Base-by-base conservation (phyloP, 352 stramenopile genomes). In the Thraustochytrium striatum region DNA sequence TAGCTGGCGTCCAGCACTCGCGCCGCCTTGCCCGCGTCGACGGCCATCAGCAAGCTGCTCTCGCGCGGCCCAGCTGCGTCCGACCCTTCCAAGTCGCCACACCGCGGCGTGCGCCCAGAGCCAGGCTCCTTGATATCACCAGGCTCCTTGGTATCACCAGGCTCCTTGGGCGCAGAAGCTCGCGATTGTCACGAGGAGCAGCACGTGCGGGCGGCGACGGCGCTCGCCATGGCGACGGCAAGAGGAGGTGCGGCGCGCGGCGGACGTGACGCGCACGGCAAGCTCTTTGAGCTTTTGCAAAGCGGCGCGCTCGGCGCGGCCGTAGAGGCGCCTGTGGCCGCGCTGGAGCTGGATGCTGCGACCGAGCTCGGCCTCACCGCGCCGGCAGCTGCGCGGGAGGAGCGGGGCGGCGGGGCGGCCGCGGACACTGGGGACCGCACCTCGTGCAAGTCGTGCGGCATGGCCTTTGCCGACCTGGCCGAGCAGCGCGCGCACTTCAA, bases 401-500 rank as follows among this genome's bases (percentile, higher is more conserved):
- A 70, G 38, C 7, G 8, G 5, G 59, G 58, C 59, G 33, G 5
- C 33, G 25, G 16, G 21, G 32, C 5, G 7, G 59, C n/a, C n/a
- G 33, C 38, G 8, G 7, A 47, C 38, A n/a, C 7, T 1, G 21
- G 59, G 7, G n/a, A 21, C 38, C 5, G 32, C 38, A 70, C 65
- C 35, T 62, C 58, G 57, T 80, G 70, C 58, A 75, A 30, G 11
- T 79, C 70, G 41, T 80, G 70, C 47, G 57, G 11, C 8, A 16
- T 80, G 36, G 3, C 30, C 1, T 80, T 80, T 25, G 57, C 79
- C 21, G 32, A 81, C 1, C 41, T 75, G 11, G 1, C 0, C 16
- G 33, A 44, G 41, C 70, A 80, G 58, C n/a, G 70, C 9, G 55
- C 36, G 33, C 70, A 80, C 57, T 80, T 80, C 16, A 80, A 69